Conservation (phyloP, 2,329 filamentous ascomycete species). For the Chrysosporium queenslandicum region DNA sequence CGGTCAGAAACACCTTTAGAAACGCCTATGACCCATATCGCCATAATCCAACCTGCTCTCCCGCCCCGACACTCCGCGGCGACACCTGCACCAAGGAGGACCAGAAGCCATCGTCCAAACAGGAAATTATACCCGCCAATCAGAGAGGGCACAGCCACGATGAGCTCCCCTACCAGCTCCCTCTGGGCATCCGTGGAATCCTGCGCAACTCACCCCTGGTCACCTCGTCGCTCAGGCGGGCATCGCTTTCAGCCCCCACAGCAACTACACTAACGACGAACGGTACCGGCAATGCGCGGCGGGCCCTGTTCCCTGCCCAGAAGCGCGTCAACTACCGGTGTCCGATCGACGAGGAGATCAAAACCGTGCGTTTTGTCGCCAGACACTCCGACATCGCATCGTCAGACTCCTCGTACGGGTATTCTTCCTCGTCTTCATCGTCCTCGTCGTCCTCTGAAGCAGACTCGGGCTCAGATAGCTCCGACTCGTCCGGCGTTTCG, state of each 20-base stretch:
- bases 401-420: conserved; percentile 9
- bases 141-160: conserved; percentile 1
- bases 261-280: conserved; percentile 23
- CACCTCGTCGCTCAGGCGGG: conserved; percentile 25
- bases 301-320: conserved; percentile 43
- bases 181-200: conserved; percentile 38
- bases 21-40: conserved; percentile 47
- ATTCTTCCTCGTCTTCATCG: background rate
- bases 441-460: conserved; percentile 18
- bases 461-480: conserved; percentile 23
- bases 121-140: background rate
- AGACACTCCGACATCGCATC: conserved; percentile 45
- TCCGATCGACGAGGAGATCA: conserved; percentile 50
- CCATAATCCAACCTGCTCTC: conserved; percentile 24
- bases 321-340: conserved; percentile 50
- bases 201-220: conserved; percentile 37
- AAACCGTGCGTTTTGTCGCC: conserved; percentile 45
- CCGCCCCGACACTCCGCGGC: conserved; percentile 23
- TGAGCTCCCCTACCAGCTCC: conserved; percentile 33
- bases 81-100: background rate
- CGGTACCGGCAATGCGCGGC: conserved; percentile 27
- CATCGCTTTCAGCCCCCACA: conserved; percentile 30
- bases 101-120: background rate
- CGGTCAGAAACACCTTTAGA: conserved; percentile 51
- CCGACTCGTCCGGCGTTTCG: conserved; percentile 25